Evolutionary conservation across 768 basidiomycete species (phyloP), one percentile per base, ranked within the genome.

Genomic region (Rhizopogon roseolus): DNA sequence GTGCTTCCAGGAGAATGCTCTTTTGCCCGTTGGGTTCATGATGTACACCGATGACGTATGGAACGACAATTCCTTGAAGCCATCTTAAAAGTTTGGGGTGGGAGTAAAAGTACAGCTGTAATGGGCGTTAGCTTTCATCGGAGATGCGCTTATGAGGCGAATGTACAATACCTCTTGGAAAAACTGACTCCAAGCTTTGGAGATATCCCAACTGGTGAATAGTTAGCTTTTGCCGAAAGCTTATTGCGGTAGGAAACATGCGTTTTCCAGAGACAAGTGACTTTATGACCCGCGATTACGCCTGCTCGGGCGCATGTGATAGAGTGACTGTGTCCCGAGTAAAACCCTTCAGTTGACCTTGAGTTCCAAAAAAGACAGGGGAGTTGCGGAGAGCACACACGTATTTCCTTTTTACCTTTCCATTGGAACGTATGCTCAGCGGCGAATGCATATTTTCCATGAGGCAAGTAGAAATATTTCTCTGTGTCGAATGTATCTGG

Each of bases 51-150:
- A 61, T 56, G 17, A 65, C 45, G 28, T 29, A 46, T 4, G 64
- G 52, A 27, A 65, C 57, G 42, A 49, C 36, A 38, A 32, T 34
- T n/a, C 64, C 65, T 44, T 65, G 64, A 5, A 66, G 58, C n/a
- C 48, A 55, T 29, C 62, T 55, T 11, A 65, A 51, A 22, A 61
- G 54, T 11, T 55, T 40, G 13, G 53, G 49, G 41, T 61, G 53
- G 9, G 58, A 54, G 43, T 59, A 57, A 41, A 64, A 40, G 19
- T 54, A 63, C 13, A 61, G 19, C 61, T 62, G 41, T 41, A 17
- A 45, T 13, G 7, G 19, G 10, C 17, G n/a, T 51, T 17, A 41
- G 19, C 34, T 36, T 5, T 19, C 4, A 39, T 9, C 1, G 17
- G 22, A 41, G 1, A 9, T 13, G 38, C 22, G 1, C 1, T 4